Conservation (phyloP, 148 eudicot genomes). For the Rhododendron simsii region DNA sequence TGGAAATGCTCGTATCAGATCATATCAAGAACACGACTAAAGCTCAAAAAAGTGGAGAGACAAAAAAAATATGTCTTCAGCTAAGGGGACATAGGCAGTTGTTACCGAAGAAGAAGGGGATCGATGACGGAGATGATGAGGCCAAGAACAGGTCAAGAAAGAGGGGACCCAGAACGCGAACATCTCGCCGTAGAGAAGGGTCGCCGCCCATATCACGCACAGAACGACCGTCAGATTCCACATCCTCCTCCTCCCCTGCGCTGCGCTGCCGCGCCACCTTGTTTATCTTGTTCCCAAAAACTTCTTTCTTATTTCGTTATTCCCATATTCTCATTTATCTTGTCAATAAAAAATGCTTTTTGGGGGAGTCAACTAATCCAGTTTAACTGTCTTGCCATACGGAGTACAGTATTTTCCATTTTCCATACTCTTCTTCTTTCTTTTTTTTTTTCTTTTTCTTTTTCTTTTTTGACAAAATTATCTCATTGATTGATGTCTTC, state of each 20-base stretch:
- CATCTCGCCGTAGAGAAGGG: slow-evolving; percentile 79
- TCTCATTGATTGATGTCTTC: too few species aligned
- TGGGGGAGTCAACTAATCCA: not conserved
- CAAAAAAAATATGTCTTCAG: not conserved
- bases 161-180: slow-evolving; percentile 71
- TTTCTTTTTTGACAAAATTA: too few species aligned
- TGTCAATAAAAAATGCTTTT: not conserved
- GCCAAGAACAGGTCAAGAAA: slow-evolving; percentile 68
- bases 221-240: slow-evolving; percentile 53
- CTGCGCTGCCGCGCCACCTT: not conserved
- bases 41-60: not conserved
- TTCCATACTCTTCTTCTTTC: too few species aligned
- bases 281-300: not conserved
- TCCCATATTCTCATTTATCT: not conserved
- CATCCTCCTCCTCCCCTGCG: slow-evolving; percentile 21
- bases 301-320: not conserved
- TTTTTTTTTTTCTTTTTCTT: too few species aligned
- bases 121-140: slow-evolving; percentile 41
- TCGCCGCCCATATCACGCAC: slow-evolving; percentile 57
- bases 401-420: too few species aligned
- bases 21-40: not conserved
- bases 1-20: not conserved
- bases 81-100: not conserved
- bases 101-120: slow-evolving; percentile 25
- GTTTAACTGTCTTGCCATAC: too few species aligned